phyloP scores from a whole-genome alignment of 2,329 filamentous ascomycete species.

The Ceratocystis cubensis region DNA sequence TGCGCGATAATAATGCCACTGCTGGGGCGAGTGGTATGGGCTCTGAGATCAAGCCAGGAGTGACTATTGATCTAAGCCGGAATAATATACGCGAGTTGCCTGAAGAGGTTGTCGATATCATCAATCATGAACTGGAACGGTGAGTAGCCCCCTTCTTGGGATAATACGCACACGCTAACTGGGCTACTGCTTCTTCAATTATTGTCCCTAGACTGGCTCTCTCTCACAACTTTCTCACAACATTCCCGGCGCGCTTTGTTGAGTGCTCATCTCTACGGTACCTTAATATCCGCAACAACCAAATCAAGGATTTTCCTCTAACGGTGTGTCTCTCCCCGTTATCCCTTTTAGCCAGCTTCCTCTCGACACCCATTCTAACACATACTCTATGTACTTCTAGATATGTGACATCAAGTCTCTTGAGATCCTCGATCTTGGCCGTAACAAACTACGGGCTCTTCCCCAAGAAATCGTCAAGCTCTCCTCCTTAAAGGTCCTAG shows the following conservation, averaged over 20 bases:
- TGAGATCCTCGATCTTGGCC: slow-evolving; percentile 84
- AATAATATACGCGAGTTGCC: slow-evolving; percentile 60
- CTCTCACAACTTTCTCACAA: slow-evolving; percentile 63
- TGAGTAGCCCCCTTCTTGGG: slow-evolving; percentile 28
- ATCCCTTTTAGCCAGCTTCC: background rate
- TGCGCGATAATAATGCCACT: slow-evolving; percentile 53
- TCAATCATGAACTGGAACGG: slow-evolving; percentile 63
- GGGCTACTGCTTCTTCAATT: background rate
- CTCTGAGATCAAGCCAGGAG: slow-evolving; percentile 49
- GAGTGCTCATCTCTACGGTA: slow-evolving; percentile 69
- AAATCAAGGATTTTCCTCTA: slow-evolving; percentile 50
- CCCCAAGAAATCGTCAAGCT: slow-evolving; percentile 70
- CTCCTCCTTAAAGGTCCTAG: slow-evolving; percentile 76
- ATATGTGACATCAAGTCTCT: slow-evolving; percentile 75
- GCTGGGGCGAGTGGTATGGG: slow-evolving; percentile 47
- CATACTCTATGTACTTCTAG: slow-evolving; percentile 34
- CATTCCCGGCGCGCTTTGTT: slow-evolving; percentile 57
- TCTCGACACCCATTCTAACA: background rate
- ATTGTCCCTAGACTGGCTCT: slow-evolving; percentile 50
- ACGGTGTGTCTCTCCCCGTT: slow-evolving; percentile 33
- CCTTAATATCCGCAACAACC: slow-evolving; percentile 67
- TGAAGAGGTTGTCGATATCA: slow-evolving; percentile 61
- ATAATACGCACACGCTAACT: background rate
- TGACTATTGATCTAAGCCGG: slow-evolving; percentile 67
- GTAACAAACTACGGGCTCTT: slow-evolving; percentile 68